These are phyloP conservation scores for Tricholoma saponaceum DNA, from an alignment of 768 basidiomycete genomes.

Conservation along the genomic window DNA sequence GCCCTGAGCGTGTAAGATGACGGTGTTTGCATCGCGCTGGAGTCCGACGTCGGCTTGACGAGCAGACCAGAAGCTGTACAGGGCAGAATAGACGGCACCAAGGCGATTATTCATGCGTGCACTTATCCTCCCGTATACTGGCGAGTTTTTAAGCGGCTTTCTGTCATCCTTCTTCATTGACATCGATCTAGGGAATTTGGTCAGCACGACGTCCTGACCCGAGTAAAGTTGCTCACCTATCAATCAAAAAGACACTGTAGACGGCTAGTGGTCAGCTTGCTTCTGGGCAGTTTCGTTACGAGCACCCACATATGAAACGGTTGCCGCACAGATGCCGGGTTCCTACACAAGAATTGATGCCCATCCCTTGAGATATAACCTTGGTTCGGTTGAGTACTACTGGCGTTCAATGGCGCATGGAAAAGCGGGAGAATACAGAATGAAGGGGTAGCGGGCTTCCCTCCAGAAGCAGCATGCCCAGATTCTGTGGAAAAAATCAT, in stretches of 20 bases:
- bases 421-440: conserved; percentile 53
- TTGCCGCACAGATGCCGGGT: conserved; percentile 48
- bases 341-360: conserved; percentile 48
- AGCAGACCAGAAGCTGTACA: conserved; percentile 54
- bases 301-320: conserved; percentile 56
- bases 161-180: conserved; percentile 44
- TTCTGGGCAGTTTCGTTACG: not conserved
- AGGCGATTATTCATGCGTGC: conserved; percentile 41
- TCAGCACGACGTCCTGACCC: no score
- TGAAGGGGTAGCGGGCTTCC: conserved; percentile 41
- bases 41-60: conserved; percentile 33
- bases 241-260: conserved; percentile 1
- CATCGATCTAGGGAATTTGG: no score
- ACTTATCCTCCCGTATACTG: conserved; percentile 32
- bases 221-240: not conserved
- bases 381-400: conserved; percentile 5
- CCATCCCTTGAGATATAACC: conserved; percentile 52
- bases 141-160: conserved; percentile 40
- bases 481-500: conserved; percentile 29
- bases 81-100: conserved; percentile 54
- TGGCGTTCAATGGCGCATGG: conserved; percentile 29
- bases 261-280: not conserved
- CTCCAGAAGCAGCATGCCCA: conserved; percentile 40
- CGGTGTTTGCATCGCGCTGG: conserved; percentile 52
- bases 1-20: conserved; percentile 39